A percentile compares a stretch with the other conserved stretches of the same genome.
These are phyloP conservation scores for Acacia crassicarpa DNA, from an alignment of 306 rosid genomes.

Conservation along the genomic window DNA sequence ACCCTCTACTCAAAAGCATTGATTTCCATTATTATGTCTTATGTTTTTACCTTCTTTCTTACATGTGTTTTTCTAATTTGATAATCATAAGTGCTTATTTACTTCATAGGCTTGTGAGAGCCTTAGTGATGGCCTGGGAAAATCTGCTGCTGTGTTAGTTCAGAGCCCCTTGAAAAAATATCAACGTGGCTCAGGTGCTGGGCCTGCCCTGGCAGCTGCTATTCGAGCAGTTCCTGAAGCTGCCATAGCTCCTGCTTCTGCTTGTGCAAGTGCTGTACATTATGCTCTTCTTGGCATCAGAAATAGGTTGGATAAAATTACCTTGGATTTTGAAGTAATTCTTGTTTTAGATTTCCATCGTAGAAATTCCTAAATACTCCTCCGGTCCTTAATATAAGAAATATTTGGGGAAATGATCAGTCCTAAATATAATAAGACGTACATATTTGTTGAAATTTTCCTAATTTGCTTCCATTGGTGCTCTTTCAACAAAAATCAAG, in stretches of 20 bases:
- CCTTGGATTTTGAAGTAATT: constrained; percentile 20
- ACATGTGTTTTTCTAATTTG: not conserved
- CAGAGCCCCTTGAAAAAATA: constrained; percentile 79
- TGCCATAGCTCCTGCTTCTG: constrained; percentile 95
- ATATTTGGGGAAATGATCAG: no score
- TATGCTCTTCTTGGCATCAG: constrained; percentile 89
- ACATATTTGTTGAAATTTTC: no score
- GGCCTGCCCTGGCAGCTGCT: constrained; percentile 89
- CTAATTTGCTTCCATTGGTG: no score
- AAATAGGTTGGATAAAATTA: constrained; percentile 64
- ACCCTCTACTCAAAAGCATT: not conserved
- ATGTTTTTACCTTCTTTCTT: not conserved
- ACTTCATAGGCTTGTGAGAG: constrained; percentile 81
- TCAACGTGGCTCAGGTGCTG: constrained; percentile 92
- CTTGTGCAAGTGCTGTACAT: constrained; percentile 95
- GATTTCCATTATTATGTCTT: not conserved
- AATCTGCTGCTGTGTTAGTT: constrained; percentile 92
- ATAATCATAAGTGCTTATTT: not conserved
- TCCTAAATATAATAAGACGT: no score
- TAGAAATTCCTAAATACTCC: not conserved
- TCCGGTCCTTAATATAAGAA: no score
- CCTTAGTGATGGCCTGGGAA: constrained; percentile 89
- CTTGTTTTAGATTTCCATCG: constrained; percentile 8
- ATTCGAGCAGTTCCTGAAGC: constrained; percentile 89
- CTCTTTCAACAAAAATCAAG: no score